A percentile compares a stretch with the other conserved stretches of the same genome.
Evolutionary conservation across 2,329 filamentous ascomycete species (phyloP).

Genomic region (Phyllosticta citrichinensis): DNA sequence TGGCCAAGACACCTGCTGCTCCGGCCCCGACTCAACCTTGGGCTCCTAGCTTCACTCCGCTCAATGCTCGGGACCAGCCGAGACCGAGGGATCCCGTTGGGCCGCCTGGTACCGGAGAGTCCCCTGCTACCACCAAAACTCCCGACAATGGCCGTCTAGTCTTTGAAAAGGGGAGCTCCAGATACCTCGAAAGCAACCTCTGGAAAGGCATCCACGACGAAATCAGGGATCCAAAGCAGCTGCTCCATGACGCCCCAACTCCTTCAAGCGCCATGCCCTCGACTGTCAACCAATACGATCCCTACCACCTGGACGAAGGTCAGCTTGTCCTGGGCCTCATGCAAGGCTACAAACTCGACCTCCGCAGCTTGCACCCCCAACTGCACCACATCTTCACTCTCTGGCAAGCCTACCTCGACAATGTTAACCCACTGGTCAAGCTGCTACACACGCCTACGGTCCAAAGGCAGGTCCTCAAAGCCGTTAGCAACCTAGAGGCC

Average conservation of each 20-base stretch:
- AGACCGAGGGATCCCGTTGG: neutral
- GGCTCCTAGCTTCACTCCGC: slow-evolving; percentile 6
- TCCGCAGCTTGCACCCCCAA: slow-evolving; percentile 46
- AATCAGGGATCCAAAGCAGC: slow-evolving; percentile 20
- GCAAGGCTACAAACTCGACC: slow-evolving; percentile 8
- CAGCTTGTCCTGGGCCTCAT: slow-evolving; percentile 16
- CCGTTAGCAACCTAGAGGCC: slow-evolving; percentile 45
- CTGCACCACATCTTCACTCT: slow-evolving; percentile 57
- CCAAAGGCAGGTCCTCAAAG: slow-evolving; percentile 55
- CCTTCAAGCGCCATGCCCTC: slow-evolving; percentile 16
- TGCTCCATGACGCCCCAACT: slow-evolving; percentile 20
- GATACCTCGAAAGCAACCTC: slow-evolving; percentile 24
- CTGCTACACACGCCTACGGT: slow-evolving; percentile 61
- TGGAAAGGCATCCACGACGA: slow-evolving; percentile 23
- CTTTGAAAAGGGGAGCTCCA: slow-evolving; percentile 18
- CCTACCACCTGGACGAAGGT: slow-evolving; percentile 11
- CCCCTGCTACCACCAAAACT: neutral
- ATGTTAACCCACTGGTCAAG: slow-evolving; percentile 66
- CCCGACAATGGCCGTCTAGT: slow-evolving; percentile 18
- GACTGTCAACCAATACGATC: neutral
- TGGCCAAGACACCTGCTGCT: neutral
- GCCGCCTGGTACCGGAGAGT: neutral
- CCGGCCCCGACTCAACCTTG: neutral
- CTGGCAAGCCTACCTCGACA: slow-evolving; percentile 66
- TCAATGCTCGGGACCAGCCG: slow-evolving; percentile 8